A percentile compares a stretch with the other conserved stretches of the same genome.
phyloP scores from a whole-genome alignment of 2,329 filamentous ascomycete genomes.

The Fusarium concolor region DNA sequence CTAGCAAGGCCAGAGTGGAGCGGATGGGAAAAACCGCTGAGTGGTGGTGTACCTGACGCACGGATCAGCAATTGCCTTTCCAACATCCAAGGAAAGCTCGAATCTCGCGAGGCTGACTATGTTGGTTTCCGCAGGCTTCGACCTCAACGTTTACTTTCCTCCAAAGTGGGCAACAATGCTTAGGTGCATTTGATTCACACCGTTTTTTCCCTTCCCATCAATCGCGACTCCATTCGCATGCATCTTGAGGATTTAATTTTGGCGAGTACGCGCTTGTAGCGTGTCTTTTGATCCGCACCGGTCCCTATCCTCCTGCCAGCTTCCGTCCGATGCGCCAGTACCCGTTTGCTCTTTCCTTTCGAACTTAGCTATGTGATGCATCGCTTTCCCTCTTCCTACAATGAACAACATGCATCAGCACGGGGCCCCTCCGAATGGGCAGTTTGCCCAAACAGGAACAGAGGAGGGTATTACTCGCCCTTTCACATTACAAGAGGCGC shows the following conservation, averaged over 20 bases:
- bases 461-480: constrained; percentile 54
- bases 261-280: constrained; percentile 11
- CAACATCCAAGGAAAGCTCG: constrained; percentile 34
- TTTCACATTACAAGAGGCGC: constrained; percentile 77
- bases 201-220: neutral
- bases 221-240: constrained; percentile 1
- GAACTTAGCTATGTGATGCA: constrained; percentile 50
- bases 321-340: constrained; percentile 46
- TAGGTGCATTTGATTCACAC: constrained; percentile 35
- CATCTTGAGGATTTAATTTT: neutral
- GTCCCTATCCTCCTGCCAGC: constrained; percentile 11
- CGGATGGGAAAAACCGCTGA: constrained; percentile 46
- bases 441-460: constrained; percentile 41
- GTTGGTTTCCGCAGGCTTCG: constrained; percentile 40
- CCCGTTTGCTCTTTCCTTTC: constrained; percentile 44
- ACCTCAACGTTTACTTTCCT: constrained; percentile 33
- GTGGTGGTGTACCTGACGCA: constrained; percentile 36
- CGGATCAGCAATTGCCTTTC: constrained; percentile 34
- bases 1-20: constrained; percentile 39
- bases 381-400: constrained; percentile 45
- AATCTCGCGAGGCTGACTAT: constrained; percentile 43
- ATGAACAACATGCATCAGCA: constrained; percentile 50
- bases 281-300: constrained; percentile 19
- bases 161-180: constrained; percentile 39
- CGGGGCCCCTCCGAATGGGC: constrained; percentile 52